Base-by-base conservation (phyloP, 2,329 filamentous ascomycete genomes). In the Arthrobotrys conoides region DNA sequence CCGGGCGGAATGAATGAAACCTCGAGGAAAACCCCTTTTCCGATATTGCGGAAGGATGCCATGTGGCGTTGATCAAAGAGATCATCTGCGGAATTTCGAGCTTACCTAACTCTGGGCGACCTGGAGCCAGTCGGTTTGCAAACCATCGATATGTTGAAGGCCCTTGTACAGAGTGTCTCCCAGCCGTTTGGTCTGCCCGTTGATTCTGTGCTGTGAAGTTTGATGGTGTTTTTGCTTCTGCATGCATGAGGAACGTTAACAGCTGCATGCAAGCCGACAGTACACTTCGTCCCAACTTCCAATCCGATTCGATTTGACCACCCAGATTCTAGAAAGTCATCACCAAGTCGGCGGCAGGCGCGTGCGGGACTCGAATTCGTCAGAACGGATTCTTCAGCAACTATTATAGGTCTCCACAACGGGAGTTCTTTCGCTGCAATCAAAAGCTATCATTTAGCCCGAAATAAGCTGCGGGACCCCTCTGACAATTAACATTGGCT, bases 21-120 rank as follows among this genome's bases (percentile, higher is more conserved):
- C 27, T 55, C 22, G 27, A 20, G 14, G 30, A 5, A 18, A 38
- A 30, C 69, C 70, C 61, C 38, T 57, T 73, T 73, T 67, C 55
- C 55, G 33, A 49, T 59, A 66, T 73, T 73, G 70, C 46, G 55
- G 55, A 71, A 51, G 68, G 68, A 71, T 64, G 46, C 70, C 70
- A 73, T 73, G 70, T 73, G 70, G 70, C 61, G 70, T 33, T 48
- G 70, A 73, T 73, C 49, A 22, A 73, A 44, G 38, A 59, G 70
- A 73, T 73, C 69, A 48, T 61, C 33, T 61, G 55, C 55, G 36
- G 33, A 61, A 41, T 61, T 61, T 44, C 55, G 4, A 41, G 55
- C 55, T 61, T 61, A 61, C 55, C 55, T 41, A 41, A 24, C 55
- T 16, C 41, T 61, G 20, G 27, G 46, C 44, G 44, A 16, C 46